phyloP scores from a whole-genome alignment of 1,284 basidiomycete genomes.

The Austroboletus olivaceoglutinosus region DNA sequence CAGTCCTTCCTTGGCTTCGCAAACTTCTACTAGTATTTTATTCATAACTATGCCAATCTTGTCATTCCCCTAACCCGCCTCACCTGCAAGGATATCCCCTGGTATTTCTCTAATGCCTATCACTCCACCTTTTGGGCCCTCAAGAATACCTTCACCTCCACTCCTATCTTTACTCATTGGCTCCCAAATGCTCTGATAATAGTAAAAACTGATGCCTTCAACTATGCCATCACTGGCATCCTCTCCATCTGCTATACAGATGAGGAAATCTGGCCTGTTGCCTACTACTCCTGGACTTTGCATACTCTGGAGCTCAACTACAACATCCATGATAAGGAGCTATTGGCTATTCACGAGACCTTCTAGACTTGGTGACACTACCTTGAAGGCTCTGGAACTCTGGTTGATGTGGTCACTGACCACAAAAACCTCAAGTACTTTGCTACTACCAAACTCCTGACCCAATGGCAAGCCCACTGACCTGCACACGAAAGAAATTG shows the following conservation, averaged over 20 bases:
- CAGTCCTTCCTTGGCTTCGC: no score
- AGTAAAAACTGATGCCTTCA: not conserved
- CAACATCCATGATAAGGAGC: not conserved
- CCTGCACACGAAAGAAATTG: no score
- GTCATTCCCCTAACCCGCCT: not conserved
- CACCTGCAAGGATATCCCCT: not conserved
- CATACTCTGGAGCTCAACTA: not conserved
- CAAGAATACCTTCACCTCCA: not conserved
- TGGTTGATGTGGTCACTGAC: not conserved
- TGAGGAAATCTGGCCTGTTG: not conserved
- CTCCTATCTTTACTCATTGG: not conserved
- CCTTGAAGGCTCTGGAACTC: not conserved
- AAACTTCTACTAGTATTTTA: no score
- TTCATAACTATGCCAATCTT: no score
- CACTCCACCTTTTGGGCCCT: not conserved
- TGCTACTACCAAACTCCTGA: not conserved
- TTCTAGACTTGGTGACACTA: not conserved
- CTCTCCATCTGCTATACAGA: not conserved
- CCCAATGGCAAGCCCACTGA: not conserved
- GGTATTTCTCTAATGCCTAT: not conserved
- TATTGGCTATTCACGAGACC: not conserved
- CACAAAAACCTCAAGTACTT: not conserved
- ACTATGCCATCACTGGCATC: not conserved
- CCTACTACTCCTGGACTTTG: not conserved
- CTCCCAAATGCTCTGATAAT: not conserved